Base-by-base conservation (phyloP, 225 moss, liverwort and hornwort species). In the Polytrichum formosum region DNA sequence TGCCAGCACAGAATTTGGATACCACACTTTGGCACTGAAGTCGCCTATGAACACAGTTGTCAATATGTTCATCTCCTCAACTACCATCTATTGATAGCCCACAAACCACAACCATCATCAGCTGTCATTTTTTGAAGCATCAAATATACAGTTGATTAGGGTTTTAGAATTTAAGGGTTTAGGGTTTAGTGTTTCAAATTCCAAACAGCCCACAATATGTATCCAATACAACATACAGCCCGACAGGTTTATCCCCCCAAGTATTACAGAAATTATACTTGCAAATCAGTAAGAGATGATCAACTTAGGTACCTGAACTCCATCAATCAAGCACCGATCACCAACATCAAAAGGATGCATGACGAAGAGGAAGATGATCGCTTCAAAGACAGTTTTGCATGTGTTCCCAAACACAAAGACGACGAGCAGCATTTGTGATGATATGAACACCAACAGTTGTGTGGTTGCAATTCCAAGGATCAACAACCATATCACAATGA, bases 281-380 rank as follows among this genome's bases (percentile, higher is more conserved):
- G 19, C n/a, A n/a, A 18, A 2, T n/a, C 18, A 20, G 6, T 56
- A 4, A 29, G 56, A 20, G 19, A 56, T 21, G 28, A 28, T 21
- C 18, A 4, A 56, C 33, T 23, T 5, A 35, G 21, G 18, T 81
- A 91, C 89, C 77, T 91, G 84, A 54, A 53, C 78, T 53, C 87
- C 87, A 30, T 87, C 87, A 46, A 89, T 67, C 3, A 87, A 55
- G 31, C 89, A 91, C 25, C 89, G 74, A 56, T 91, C 87, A 18
- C 91, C 91, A 13, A 91, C 83, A 64, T 91, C 85, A 55, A 87
- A 91, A 5, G 89, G 91, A 70, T 91, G 87, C 83, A 91, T 82
- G 71, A 89, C 70, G 30, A 87, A 91, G 46, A 91, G 73, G 65
- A 89, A 91, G 29, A 91, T 70, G 23, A 87, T 71, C 1, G 87